Evolutionary conservation across 352 stramenopile genomes (phyloP), one percentile per base, ranked within the genome.

Genomic region (Globisporangium emineosum): DNA sequence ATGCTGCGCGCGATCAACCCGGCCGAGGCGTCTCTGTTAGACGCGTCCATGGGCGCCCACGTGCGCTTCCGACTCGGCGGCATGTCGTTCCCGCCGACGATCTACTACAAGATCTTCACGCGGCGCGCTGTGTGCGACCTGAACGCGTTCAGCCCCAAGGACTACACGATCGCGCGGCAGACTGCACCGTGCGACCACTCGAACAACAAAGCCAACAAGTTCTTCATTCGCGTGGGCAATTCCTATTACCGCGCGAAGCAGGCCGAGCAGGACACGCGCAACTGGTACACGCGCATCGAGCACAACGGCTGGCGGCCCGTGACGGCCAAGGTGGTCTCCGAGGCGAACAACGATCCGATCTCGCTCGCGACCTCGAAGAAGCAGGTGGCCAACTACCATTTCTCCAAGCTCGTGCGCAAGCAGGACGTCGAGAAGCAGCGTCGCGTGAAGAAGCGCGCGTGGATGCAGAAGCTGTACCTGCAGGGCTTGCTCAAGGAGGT

Each of bases 41-140:
- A 97, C 62, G 76, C 77, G 13, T 83, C 90, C n/a, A 91, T 94
- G 72, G 78, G 81, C 0, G 84, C 84, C 0, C 77, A 88, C 54
- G 82, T 98, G 29, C 87, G 89, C 1, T 97, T 98, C 62, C 83
- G 91, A 2, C 79, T 98, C 37, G 91, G 91, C 2, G 91, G 91
- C 0, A 62, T 87, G 50, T 77, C 72, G 4, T 98, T 98, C 70
- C 91, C 91, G 8, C 91, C 91, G n/a, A 92, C 84, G 19, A 96
- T 97, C 55, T 98, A 97, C 82, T 98, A 98, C 82, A 97, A 97
- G 73, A 91, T 97, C 65, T 97, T 94, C 70, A 96, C 88, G 19
- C 81, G 88, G 25, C 76, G 76, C 37, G 81, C 91, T 1, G 77
- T 97, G 61, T 96, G 89, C 52, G 89, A 97, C 62, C 75, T 97